Evolutionary conservation across 2,329 filamentous ascomycete species (phyloP).

Genomic region (Tolypocladium tundrense): DNA sequence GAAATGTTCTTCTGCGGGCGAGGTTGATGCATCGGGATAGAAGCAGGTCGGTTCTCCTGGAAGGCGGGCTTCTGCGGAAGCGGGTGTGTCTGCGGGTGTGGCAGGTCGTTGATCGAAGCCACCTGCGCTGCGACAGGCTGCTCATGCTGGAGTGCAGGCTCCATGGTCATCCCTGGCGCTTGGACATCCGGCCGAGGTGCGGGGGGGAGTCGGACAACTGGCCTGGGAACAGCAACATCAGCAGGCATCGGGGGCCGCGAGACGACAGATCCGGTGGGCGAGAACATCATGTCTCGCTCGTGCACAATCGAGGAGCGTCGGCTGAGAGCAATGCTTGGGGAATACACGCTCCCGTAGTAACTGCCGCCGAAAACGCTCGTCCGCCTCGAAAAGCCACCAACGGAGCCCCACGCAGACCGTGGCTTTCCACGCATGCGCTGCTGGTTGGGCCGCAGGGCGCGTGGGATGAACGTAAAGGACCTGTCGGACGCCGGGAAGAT

Average conservation of each 20-base stretch:
- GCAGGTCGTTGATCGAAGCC: constrained; percentile 39
- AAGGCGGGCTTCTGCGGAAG: constrained; percentile 48
- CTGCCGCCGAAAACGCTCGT: constrained; percentile 72
- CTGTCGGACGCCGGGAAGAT: constrained; percentile 84
- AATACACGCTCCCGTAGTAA: constrained; percentile 67
- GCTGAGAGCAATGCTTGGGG: constrained; percentile 80
- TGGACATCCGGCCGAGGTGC: constrained; percentile 26
- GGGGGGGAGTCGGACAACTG: constrained; percentile 77
- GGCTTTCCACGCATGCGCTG: constrained; percentile 64
- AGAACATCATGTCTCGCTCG: constrained; percentile 62
- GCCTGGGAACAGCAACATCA: constrained; percentile 49
- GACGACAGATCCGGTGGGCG: constrained; percentile 69
- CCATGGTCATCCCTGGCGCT: constrained; percentile 8
- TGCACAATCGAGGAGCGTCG: constrained; percentile 70
- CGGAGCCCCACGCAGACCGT: constrained; percentile 57
- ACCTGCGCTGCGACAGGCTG: constrained; percentile 8
- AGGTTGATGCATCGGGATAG: constrained; percentile 80
- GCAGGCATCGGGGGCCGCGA: constrained; percentile 53
- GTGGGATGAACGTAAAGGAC: constrained; percentile 96
- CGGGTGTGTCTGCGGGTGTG: constrained; percentile 47
- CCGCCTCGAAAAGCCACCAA: constrained; percentile 60
- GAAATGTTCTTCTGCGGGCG: constrained; percentile 91
- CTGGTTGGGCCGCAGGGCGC: constrained; percentile 86
- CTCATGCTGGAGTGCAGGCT: constrained; percentile 9
- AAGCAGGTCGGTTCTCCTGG: constrained; percentile 41